A percentile compares a stretch with the other conserved stretches of the same genome.
Conservation (phyloP, 768 basidiomycete genomes). For the Hemileccinum rubropunctum region DNA sequence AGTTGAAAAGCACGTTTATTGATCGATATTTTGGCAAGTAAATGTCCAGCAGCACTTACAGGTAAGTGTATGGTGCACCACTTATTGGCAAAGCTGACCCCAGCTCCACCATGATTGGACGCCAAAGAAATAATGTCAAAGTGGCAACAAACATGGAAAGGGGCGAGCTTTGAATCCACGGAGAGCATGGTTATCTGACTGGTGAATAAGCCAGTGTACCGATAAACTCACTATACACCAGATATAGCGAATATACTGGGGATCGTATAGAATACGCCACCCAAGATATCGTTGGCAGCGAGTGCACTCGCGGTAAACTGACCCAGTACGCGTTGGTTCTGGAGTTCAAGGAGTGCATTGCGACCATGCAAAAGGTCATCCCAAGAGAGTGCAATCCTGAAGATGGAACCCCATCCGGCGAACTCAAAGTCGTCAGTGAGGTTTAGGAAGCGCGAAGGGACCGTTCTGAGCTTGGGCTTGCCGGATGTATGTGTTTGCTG, state of each 20-base stretch:
- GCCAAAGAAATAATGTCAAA: conserved; percentile 63
- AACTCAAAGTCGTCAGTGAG: conserved; percentile 67
- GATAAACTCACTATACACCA: conserved; percentile 56
- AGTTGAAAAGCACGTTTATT: neutral
- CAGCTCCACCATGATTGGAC: conserved; percentile 72
- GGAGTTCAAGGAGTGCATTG: conserved; percentile 28
- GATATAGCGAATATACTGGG: conserved; percentile 61
- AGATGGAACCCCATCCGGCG: conserved; percentile 64
- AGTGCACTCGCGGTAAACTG: conserved; percentile 65
- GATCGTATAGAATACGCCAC: conserved; percentile 67
- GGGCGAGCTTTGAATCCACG: conserved; percentile 49
- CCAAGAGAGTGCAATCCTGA: conserved; percentile 41
- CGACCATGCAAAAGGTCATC: conserved; percentile 41
- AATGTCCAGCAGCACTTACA: conserved; percentile 37
- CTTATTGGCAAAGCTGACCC: conserved; percentile 65
- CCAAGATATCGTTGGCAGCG: conserved; percentile 65
- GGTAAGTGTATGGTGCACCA: conserved; percentile 70
- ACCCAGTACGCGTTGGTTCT: conserved; percentile 47
- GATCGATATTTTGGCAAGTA: neutral
- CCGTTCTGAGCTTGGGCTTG: conserved; percentile 35
- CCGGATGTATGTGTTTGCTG: conserved; percentile 50
- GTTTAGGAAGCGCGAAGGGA: conserved; percentile 61
- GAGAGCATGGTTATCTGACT: neutral
- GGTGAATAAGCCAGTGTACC: neutral
- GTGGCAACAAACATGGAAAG: conserved; percentile 65